Evolutionary conservation across 768 basidiomycete genomes (phyloP).

Genomic region (Suillus americanus): DNA sequence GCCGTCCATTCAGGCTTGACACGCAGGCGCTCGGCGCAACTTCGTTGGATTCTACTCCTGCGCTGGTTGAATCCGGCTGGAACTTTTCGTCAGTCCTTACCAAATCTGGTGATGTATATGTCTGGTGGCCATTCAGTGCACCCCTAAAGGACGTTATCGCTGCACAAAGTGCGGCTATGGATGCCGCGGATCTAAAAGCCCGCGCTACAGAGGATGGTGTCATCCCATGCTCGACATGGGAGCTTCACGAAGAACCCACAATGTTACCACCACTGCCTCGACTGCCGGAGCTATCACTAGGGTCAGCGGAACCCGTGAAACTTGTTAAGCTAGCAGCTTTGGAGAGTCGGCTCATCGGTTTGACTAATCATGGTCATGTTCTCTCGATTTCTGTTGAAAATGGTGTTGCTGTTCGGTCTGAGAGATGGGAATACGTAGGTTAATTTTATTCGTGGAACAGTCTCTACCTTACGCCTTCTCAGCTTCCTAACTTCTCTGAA

Average conservation of each 20-base stretch:
- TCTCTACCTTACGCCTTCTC: constrained; percentile 5
- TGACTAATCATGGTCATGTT: constrained; percentile 81
- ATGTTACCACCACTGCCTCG: constrained; percentile 58
- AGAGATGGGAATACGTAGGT: constrained; percentile 74
- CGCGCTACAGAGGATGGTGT: constrained; percentile 34
- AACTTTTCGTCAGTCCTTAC: constrained; percentile 72
- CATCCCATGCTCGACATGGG: constrained; percentile 66
- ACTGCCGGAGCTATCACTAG: constrained; percentile 49
- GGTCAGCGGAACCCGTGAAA: constrained; percentile 35
- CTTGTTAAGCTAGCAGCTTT: constrained; percentile 83
- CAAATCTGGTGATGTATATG: constrained; percentile 65
- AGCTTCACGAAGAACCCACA: constrained; percentile 51
- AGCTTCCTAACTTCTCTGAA: constrained; percentile 80
- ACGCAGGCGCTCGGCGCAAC: constrained; percentile 39
- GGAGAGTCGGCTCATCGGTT: constrained; percentile 68
- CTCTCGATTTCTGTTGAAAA: constrained; percentile 54
- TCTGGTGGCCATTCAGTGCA: constrained; percentile 70
- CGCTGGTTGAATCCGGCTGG: constrained; percentile 83
- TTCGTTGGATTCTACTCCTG: constrained; percentile 46
- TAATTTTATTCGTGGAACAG: not conserved
- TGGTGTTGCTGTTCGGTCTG: constrained; percentile 37
- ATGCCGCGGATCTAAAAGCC: constrained; percentile 36
- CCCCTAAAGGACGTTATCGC: constrained; percentile 37
- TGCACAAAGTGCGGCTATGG: constrained; percentile 44
- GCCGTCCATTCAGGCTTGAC: constrained; percentile 65